Conservation (phyloP, 768 basidiomycete genomes). For the Floccularia luteovirens region DNA sequence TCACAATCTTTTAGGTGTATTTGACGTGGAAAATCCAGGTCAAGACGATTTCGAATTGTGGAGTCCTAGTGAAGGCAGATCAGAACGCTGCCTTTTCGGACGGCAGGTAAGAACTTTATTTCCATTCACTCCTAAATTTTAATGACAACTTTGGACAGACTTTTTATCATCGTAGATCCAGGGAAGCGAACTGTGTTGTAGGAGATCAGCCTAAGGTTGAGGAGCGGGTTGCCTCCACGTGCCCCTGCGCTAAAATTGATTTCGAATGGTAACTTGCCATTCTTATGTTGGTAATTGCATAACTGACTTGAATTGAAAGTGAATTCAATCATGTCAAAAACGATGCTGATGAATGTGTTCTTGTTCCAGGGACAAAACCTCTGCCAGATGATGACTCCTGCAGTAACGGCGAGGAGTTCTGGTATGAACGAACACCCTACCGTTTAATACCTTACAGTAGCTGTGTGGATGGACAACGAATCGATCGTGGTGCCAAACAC, state of each 20-base stretch:
- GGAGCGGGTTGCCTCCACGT: constrained; percentile 56
- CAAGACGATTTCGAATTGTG: constrained; percentile 95
- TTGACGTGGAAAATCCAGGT: constrained; percentile 63
- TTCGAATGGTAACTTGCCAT: constrained; percentile 80
- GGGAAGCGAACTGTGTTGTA: constrained; percentile 77
- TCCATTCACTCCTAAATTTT: not conserved
- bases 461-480: constrained; percentile 76
- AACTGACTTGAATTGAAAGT: constrained; percentile 28
- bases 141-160: constrained; percentile 38
- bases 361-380: constrained; percentile 61
- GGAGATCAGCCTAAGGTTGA: constrained; percentile 55
- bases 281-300: not conserved
- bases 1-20: constrained; percentile 41
- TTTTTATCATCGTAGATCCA: constrained; percentile 82
- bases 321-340: constrained; percentile 90
- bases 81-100: constrained; percentile 87
- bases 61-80: constrained; percentile 89
- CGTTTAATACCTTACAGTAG: constrained; percentile 86
- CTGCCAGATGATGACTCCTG: constrained; percentile 60
- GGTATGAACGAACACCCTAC: constrained; percentile 93
- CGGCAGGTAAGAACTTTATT: constrained; percentile 50
- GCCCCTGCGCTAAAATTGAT: constrained; percentile 65
- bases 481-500: constrained; percentile 69
- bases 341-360: constrained; percentile 63
- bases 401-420: constrained; percentile 57